Conservation (phyloP, 176 grass and related monocot species). For the Puccinellia tenuiflora region DNA sequence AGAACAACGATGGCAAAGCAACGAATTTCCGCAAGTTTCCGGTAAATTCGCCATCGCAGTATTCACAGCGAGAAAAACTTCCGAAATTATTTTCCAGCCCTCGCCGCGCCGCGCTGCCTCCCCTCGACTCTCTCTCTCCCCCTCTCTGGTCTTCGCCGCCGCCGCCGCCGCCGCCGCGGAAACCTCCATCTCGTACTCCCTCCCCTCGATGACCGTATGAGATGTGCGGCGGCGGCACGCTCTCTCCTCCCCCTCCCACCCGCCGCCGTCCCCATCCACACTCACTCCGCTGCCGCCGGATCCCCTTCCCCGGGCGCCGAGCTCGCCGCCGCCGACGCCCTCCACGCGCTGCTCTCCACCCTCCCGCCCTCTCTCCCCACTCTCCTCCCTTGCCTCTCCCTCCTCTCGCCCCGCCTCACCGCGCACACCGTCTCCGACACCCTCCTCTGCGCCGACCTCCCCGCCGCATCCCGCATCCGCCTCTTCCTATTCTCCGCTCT, state of each 20-base stretch:
- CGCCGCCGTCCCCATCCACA: not conserved
- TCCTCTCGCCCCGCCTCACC: conserved; percentile 46
- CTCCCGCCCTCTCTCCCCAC: conserved; percentile 33
- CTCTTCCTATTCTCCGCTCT: conserved; percentile 74
- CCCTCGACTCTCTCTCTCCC: not conserved
- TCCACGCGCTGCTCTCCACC: conserved; percentile 58
- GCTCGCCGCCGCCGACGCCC: conserved; percentile 33
- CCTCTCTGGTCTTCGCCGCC: not conserved
- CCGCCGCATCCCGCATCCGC: conserved; percentile 39
- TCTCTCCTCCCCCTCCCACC: conserved; percentile 30
- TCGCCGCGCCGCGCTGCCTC: not conserved
- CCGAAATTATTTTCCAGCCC: not conserved
- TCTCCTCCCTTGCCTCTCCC: conserved; percentile 45
- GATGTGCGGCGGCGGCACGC: conserved; percentile 57
- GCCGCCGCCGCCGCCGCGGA: not conserved
- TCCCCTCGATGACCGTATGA: conserved; percentile 78
- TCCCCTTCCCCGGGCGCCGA: conserved; percentile 21
- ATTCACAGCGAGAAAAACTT: not conserved
- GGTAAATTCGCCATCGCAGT: not conserved
- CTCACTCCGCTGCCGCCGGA: conserved; percentile 19
- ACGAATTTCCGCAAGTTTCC: not conserved
- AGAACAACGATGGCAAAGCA: not conserved
- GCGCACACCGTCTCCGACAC: conserved; percentile 48
- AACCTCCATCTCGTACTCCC: conserved; percentile 17
- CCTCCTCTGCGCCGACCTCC: conserved; percentile 39